A percentile compares a stretch with the other conserved stretches of the same genome.
Evolutionary conservation across 305 asterid genomes (phyloP).

Genomic region (Striga hermonthica): DNA sequence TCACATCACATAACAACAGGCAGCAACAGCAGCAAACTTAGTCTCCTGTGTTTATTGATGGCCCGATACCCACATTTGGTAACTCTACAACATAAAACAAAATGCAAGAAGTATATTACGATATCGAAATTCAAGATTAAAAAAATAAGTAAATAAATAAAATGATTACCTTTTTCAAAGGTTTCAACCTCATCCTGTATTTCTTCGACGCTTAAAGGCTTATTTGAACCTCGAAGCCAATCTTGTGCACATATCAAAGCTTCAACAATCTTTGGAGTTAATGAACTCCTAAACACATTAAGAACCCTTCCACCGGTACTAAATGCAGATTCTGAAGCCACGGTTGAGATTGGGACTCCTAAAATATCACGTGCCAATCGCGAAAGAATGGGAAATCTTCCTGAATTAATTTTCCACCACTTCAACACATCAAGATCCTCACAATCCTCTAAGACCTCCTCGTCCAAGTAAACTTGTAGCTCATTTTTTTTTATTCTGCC

Average conservation of each 20-base stretch:
- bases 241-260: not conserved
- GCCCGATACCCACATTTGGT: too few species aligned
- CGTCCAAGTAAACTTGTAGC: not conserved
- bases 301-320: not conserved
- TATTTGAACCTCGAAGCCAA: not conserved
- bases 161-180: not conserved
- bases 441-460: not conserved
- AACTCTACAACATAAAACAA: too few species aligned
- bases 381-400: not conserved
- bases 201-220: not conserved
- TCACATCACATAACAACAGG: too few species aligned
- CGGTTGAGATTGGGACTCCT: not conserved
- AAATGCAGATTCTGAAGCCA: not conserved
- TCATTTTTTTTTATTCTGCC: not conserved
- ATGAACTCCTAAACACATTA: not conserved
- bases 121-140: too few species aligned
- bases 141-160: too few species aligned
- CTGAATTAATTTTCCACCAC: not conserved
- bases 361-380: too few species aligned
- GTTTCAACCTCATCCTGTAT: not conserved
- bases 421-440: not conserved
- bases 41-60: too few species aligned
- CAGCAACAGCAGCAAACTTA: too few species aligned
- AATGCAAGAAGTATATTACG: too few species aligned
- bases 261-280: constrained; percentile 4